Evolutionary conservation across 2,329 filamentous ascomycete genomes (phyloP).

Genomic region (Cladosporium sp.): DNA sequence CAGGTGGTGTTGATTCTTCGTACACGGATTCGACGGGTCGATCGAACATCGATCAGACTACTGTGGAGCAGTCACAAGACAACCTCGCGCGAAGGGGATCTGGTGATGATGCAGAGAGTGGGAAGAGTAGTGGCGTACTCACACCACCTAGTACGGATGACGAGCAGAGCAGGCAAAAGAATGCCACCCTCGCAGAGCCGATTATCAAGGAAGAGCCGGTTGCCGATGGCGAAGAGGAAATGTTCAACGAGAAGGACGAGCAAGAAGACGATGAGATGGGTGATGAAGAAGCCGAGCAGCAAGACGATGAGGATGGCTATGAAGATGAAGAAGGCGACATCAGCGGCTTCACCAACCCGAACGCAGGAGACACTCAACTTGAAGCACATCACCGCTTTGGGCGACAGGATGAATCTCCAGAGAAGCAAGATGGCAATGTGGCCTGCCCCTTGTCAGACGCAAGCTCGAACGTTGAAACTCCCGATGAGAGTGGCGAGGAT

Average conservation of each 20-base stretch:
- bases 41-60: not conserved
- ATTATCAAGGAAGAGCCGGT: not conserved
- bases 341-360: slow-evolving; percentile 9
- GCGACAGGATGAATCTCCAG: not conserved
- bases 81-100: not conserved
- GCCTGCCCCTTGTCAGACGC: not conserved
- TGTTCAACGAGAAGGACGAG: slow-evolving; percentile 14
- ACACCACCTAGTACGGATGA: slow-evolving; percentile 31
- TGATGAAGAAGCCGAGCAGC: slow-evolving; percentile 16
- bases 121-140: slow-evolving; percentile 22
- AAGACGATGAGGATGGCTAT: slow-evolving; percentile 11
- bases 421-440: not conserved
- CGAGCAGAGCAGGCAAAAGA: slow-evolving; percentile 15
- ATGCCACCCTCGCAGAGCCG: slow-evolving; percentile 2
- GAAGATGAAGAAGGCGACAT: slow-evolving; percentile 9
- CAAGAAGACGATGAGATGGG: slow-evolving; percentile 15
- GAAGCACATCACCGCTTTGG: slow-evolving; percentile 9
- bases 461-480: not conserved
- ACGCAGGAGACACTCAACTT: slow-evolving; percentile 11
- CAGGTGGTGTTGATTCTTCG: slow-evolving; percentile 33
- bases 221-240: slow-evolving; percentile 4
- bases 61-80: not conserved
- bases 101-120: slow-evolving; percentile 5
- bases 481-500: slow-evolving; percentile 16
- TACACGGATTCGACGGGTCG: slow-evolving; percentile 35